phyloP scores from a whole-genome alignment of 805 yeast species.

The Suhomyces sp. region DNA sequence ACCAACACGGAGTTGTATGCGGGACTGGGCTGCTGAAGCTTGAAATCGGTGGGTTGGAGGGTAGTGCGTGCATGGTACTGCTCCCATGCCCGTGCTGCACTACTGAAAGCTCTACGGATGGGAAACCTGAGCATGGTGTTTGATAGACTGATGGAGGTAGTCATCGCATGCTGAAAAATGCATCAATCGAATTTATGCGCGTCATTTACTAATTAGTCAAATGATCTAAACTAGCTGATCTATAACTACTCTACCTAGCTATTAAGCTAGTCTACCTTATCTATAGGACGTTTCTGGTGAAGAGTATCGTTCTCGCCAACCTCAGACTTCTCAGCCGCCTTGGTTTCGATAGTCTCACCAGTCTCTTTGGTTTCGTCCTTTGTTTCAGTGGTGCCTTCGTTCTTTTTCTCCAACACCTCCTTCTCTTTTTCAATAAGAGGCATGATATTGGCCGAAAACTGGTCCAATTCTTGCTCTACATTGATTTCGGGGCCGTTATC shows the following conservation, averaged over 20 bases:
- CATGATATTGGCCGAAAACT: slow-evolving; percentile 1
- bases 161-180: neutral
- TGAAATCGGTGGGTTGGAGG: slow-evolving; percentile 7
- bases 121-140: neutral
- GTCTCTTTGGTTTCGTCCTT: neutral
- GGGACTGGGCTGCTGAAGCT: slow-evolving; percentile 7
- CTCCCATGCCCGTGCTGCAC: neutral
- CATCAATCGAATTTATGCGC: neutral
- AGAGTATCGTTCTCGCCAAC: neutral
- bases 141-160: neutral
- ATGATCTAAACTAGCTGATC: slow-evolving; percentile 18
- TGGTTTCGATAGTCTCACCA: neutral
- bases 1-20: slow-evolving; percentile 30
- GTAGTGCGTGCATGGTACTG: slow-evolving; percentile 4
- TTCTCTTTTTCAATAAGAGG: slow-evolving; percentile 8
- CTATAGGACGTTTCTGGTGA: slow-evolving; percentile 19
- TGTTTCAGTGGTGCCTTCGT: slow-evolving; percentile 2
- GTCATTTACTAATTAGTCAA: slow-evolving; percentile 8
- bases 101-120: neutral
- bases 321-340: neutral
- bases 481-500: slow-evolving; percentile 29
- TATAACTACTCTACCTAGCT: slow-evolving; percentile 10
- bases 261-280: slow-evolving; percentile 11
- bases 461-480: slow-evolving; percentile 22
- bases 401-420: slow-evolving; percentile 5